phyloP scores from a whole-genome alignment of 371 early-diverging fungal genomes.

The Mucor irregularis region DNA sequence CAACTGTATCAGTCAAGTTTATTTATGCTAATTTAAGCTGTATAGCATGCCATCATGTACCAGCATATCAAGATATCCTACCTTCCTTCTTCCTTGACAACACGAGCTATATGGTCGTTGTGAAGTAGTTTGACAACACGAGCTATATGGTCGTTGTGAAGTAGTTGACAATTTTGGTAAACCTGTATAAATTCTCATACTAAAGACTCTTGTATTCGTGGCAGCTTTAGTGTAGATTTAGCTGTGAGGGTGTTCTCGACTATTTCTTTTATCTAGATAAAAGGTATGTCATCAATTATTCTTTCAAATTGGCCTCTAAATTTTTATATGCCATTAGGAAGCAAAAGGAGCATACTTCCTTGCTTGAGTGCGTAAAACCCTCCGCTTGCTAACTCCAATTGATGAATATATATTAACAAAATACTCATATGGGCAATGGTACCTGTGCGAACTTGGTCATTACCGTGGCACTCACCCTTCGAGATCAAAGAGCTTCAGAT shows the following conservation, averaged over 20 bases:
- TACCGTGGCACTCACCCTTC: no score
- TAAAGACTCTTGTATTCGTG: not conserved
- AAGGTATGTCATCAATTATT: not conserved
- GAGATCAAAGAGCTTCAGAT: no score
- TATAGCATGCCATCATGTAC: no score
- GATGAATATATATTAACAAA: no score
- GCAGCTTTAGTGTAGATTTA: not conserved
- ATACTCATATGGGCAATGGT: no score
- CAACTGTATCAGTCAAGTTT: no score
- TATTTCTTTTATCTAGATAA: constrained; percentile 2
- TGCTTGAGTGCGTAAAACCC: not conserved
- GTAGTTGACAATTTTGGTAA: not conserved
- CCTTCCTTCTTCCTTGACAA: no score
- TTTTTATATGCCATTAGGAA: not conserved
- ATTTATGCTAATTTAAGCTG: no score
- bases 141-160: not conserved
- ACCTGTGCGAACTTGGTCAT: no score
- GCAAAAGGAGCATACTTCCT: constrained; percentile 1
- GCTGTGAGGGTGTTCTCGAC: not conserved
- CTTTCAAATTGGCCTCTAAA: not conserved
- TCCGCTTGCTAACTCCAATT: not conserved
- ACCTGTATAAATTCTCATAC: not conserved
- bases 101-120: not conserved
- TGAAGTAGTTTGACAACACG: not conserved
- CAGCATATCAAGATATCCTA: no score